These are phyloP conservation scores for Musa troglodytarum DNA, from an alignment of 176 grass and related monocot species.

Conservation along the genomic window DNA sequence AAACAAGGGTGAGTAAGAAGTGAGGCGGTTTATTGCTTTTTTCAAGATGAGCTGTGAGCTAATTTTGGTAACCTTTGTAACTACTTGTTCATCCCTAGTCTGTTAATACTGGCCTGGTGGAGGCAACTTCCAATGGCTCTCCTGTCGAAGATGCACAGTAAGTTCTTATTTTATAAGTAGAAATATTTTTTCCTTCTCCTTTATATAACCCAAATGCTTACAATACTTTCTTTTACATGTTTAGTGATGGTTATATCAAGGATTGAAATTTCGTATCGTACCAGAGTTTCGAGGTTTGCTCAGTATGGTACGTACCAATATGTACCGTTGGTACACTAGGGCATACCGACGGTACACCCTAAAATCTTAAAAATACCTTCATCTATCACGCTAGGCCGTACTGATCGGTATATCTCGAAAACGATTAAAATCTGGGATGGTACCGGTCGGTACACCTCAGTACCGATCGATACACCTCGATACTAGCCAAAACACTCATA, in stretches of 20 bases:
- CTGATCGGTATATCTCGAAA: too few relatives aligned
- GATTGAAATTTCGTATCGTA: too few relatives aligned
- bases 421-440: too few relatives aligned
- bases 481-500: too few relatives aligned
- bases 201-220: not conserved
- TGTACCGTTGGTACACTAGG: too few relatives aligned
- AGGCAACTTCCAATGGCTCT: conserved; percentile 33
- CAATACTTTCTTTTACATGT: not conserved
- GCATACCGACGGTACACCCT: too few relatives aligned
- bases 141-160: conserved; percentile 48
- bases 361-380: too few relatives aligned
- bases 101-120: conserved; percentile 48
- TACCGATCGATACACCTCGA: too few relatives aligned
- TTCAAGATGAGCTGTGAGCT: conserved; percentile 7
- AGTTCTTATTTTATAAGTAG: conserved; percentile 18
- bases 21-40: not conserved
- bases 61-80: conserved; percentile 18
- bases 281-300: too few relatives aligned
- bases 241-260: not conserved
- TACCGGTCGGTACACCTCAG: too few relatives aligned
- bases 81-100: conserved; percentile 31
- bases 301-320: too few relatives aligned
- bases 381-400: too few relatives aligned
- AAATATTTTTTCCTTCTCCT: conserved; percentile 4
- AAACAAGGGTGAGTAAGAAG: not conserved